A percentile compares a stretch with the other conserved stretches of the same genome.
Evolutionary conservation across 2,329 filamentous ascomycete genomes (phyloP).

Genomic region (Penicillium sp.): DNA sequence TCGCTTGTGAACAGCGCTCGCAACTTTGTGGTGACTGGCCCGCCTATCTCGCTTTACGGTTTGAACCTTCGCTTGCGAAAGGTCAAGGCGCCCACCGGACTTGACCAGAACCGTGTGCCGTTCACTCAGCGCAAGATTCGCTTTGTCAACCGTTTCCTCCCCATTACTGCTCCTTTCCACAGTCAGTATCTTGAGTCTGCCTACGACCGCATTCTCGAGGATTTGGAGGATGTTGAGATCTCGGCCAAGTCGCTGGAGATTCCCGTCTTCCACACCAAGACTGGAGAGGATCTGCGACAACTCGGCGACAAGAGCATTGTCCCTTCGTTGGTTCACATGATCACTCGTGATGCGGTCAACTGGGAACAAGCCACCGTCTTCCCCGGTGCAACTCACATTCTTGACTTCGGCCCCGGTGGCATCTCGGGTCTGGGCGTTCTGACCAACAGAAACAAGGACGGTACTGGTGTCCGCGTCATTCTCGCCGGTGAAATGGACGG

Average conservation of each 20-base stretch:
- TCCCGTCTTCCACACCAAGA: conserved; percentile 86
- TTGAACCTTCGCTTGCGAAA: conserved; percentile 93
- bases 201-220: conserved; percentile 77
- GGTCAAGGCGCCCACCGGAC: conserved; percentile 93
- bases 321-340: conserved; percentile 82
- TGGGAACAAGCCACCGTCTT: conserved; percentile 96
- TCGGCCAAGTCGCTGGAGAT: conserved; percentile 72
- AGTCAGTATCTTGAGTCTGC: conserved; percentile 88
- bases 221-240: conserved; percentile 79
- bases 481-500: conserved; percentile 91
- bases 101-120: conserved; percentile 92
- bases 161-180: conserved; percentile 97
- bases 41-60: conserved; percentile 93
- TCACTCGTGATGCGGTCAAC: conserved; percentile 89
- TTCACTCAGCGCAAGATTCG: conserved; percentile 94
- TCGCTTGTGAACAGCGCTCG: conserved; percentile 95
- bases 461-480: conserved; percentile 94
- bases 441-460: conserved; percentile 98
- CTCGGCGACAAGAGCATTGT: conserved; percentile 75
- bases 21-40: conserved; percentile 94
- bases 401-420: conserved; percentile 95
- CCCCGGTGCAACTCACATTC: conserved; percentile 83
- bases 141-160: conserved; percentile 94
- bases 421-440: conserved; percentile 94
- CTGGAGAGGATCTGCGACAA: conserved; percentile 76